A percentile compares a stretch with the other conserved stretches of the same genome.
Conservation (phyloP, 139 green algal species). For the Parachlorella kessleri region DNA sequence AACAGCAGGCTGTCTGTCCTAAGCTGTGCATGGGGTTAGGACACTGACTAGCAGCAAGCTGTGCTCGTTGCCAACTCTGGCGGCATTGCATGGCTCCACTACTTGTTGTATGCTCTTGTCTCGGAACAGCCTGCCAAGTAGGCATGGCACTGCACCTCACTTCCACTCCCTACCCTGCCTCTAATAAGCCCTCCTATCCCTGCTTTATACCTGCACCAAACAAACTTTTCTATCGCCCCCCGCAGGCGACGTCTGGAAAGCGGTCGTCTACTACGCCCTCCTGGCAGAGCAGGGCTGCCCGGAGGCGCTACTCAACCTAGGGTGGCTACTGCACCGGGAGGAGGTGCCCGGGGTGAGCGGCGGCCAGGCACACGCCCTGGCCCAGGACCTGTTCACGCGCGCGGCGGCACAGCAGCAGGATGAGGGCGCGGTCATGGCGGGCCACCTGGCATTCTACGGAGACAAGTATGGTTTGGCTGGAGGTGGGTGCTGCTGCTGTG, state of each 20-base stretch:
- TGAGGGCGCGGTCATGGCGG: slow-evolving; percentile 17
- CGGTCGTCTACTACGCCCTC: slow-evolving; percentile 42
- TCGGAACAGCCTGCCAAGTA: too few species aligned
- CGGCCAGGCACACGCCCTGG: background rate
- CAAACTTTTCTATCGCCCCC: too few species aligned
- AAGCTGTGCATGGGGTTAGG: too few species aligned
- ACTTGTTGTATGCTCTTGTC: too few species aligned
- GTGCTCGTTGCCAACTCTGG: too few species aligned
- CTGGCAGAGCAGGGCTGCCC: slow-evolving; percentile 55
- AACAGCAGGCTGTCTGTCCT: too few species aligned
- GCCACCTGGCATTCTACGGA: background rate
- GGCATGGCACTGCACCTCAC: too few species aligned
- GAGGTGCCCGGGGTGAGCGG: background rate
- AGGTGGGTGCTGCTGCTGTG: background rate
- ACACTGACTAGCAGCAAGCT: too few species aligned
- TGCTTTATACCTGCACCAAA: too few species aligned
- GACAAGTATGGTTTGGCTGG: background rate
- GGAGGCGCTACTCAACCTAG: slow-evolving; percentile 47
- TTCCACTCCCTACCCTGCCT: too few species aligned
- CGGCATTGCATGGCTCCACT: too few species aligned
- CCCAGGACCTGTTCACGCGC: slow-evolving; percentile 6
- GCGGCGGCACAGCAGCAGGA: background rate
- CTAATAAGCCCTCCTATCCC: too few species aligned
- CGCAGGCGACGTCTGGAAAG: slow-evolving; percentile 36
- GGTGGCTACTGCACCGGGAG: slow-evolving; percentile 45